Evolutionary conservation across 192 early-diverging fungal species (phyloP).

Genomic region (Coemansia erecta): DNA sequence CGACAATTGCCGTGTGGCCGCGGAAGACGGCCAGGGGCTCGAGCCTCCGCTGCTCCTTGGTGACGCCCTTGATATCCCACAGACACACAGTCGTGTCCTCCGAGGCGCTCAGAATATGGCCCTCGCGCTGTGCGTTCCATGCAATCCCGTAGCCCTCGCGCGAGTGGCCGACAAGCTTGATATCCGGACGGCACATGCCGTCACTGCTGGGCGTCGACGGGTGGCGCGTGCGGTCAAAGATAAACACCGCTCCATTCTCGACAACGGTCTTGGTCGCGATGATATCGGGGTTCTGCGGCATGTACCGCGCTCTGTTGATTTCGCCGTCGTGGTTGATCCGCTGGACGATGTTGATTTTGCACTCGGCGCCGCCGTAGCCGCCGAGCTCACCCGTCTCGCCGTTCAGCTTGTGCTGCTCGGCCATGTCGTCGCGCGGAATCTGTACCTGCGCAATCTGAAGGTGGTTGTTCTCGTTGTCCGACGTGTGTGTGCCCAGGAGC

Average conservation of each 20-base stretch:
- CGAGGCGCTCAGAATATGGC: conserved; percentile 84
- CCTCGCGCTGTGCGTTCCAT: conserved; percentile 82
- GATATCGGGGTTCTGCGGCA: conserved; percentile 92
- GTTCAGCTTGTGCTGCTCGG: conserved; percentile 67
- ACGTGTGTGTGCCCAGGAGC: conserved; percentile 94
- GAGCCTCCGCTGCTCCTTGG: conserved; percentile 73
- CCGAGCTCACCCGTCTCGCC: conserved; percentile 77
- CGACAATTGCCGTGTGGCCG: conserved; percentile 89
- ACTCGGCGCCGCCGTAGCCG: conserved; percentile 77
- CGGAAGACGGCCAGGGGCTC: conserved; percentile 75
- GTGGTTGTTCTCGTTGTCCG: conserved; percentile 94
- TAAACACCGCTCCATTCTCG: conserved; percentile 82
- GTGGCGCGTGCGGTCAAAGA: conserved; percentile 94
- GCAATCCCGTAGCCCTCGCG: conserved; percentile 95
- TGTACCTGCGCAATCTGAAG: conserved; percentile 93
- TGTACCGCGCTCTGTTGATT: conserved; percentile 97
- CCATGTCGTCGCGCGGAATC: conserved; percentile 68
- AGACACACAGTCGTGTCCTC: conserved; percentile 89
- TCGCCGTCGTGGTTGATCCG: conserved; percentile 96
- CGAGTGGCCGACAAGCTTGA: conserved; percentile 81
- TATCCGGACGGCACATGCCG: conserved; percentile 81
- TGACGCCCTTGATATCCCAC: conserved; percentile 85
- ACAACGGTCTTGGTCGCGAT: conserved; percentile 91
- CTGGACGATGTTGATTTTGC: conserved; percentile 84
- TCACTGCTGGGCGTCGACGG: conserved; percentile 72